These are phyloP conservation scores for Ophiosphaerella herpotricha DNA, from an alignment of 2,329 filamentous ascomycete species.

Conservation along the genomic window DNA sequence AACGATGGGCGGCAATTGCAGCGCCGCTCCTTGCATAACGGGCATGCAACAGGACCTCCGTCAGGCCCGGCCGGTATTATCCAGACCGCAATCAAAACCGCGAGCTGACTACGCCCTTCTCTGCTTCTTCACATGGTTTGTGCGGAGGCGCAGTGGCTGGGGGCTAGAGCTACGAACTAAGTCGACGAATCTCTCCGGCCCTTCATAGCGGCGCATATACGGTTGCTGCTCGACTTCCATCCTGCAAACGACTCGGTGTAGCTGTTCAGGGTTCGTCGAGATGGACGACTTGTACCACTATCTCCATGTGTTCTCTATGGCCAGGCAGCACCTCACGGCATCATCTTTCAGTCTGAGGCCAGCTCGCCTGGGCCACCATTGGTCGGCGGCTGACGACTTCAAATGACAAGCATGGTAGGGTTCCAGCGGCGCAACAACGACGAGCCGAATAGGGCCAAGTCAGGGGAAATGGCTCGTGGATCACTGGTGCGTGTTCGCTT, in stretches of 20 bases:
- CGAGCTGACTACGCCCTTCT: conserved; percentile 7
- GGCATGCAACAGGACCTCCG: background rate
- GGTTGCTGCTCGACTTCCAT: background rate
- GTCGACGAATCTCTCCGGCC: background rate
- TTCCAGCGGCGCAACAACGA: conserved; percentile 8
- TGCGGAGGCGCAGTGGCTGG: conserved; percentile 17
- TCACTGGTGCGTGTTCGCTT: conserved; percentile 26
- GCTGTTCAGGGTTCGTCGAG: background rate
- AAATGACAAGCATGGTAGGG: conserved; percentile 6
- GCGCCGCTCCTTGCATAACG: conserved; percentile 6
- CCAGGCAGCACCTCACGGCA: background rate
- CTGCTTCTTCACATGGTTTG: conserved; percentile 11
- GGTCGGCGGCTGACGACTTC: conserved; percentile 4
- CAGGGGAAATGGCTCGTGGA: conserved; percentile 30
- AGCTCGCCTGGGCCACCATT: background rate
- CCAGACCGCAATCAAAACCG: conserved; percentile 6
- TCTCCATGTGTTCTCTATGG: background rate
- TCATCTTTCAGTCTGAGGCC: conserved; percentile 4
- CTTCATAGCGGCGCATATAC: background rate
- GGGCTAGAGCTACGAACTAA: conserved; percentile 4
- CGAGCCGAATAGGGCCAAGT: conserved; percentile 22
- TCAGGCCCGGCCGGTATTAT: background rate
- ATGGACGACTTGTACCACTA: conserved; percentile 2
- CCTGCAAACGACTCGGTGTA: background rate
- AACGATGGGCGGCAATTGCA: conserved; percentile 4